These are phyloP conservation scores for Inosperma sp. DNA, from an alignment of 768 basidiomycete genomes.

Conservation along the genomic window DNA sequence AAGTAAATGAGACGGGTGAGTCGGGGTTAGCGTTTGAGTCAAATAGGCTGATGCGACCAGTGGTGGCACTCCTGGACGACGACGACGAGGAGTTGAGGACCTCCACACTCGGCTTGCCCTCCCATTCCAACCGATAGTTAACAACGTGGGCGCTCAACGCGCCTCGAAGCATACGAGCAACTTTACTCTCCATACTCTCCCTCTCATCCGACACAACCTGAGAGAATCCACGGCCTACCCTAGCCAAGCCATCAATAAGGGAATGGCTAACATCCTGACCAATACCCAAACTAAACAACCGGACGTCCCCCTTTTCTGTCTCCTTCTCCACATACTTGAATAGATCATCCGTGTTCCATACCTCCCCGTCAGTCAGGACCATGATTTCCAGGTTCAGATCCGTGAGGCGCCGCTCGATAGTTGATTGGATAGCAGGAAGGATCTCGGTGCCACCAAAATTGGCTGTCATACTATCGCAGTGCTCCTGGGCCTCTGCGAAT, in stretches of 20 bases:
- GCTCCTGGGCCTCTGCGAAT: neutral
- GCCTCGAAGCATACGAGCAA: conserved; percentile 1
- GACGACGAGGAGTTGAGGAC: neutral
- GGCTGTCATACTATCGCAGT: conserved; percentile 1
- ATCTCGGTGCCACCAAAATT: conserved; percentile 4
- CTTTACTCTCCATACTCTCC: conserved; percentile 7
- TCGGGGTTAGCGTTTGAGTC: neutral
- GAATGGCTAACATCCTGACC: conserved; percentile 2
- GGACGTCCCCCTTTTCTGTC: conserved; percentile 2
- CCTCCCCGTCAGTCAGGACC: neutral
- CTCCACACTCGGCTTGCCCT: neutral
- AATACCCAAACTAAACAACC: conserved; percentile 1
- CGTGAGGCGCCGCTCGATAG: neutral
- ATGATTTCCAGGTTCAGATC: conserved; percentile 6
- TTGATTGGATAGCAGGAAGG: conserved; percentile 6
- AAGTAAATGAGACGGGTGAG: neutral
- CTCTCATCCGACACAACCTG: conserved; percentile 5
- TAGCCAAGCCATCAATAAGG: conserved; percentile 1
- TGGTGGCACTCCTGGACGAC: neutral
- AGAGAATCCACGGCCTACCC: conserved; percentile 4
- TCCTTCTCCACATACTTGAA: conserved; percentile 1
- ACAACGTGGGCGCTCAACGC: neutral
- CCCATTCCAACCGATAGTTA: conserved; percentile 7
- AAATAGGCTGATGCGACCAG: neutral
- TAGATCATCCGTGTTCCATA: neutral